Evolutionary conservation across 2,329 filamentous ascomycete species (phyloP).

Genomic region (Neonectria hederae): DNA sequence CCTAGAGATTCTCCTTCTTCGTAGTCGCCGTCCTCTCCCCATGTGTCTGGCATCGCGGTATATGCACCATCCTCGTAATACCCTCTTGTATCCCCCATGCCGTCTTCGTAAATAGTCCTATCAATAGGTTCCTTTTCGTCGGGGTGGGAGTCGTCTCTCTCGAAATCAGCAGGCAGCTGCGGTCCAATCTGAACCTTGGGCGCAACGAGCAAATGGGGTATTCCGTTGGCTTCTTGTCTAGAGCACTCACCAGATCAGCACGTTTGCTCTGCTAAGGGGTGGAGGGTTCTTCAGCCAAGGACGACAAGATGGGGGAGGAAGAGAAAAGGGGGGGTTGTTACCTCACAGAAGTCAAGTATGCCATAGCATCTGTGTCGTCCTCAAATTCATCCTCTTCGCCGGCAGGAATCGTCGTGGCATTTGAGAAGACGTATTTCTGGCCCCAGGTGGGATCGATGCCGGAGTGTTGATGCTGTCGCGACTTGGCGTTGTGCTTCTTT

Average conservation of each 20-base stretch:
- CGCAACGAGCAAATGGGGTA: constrained; percentile 77
- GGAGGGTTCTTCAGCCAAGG: constrained; percentile 42
- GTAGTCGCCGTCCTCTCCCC: constrained; percentile 42
- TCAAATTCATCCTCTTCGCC: constrained; percentile 73
- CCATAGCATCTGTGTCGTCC: constrained; percentile 72
- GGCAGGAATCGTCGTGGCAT: constrained; percentile 53
- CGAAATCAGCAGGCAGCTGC: constrained; percentile 54
- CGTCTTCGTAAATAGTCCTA: constrained; percentile 58
- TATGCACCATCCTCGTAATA: constrained; percentile 85
- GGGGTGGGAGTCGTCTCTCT: constrained; percentile 40
- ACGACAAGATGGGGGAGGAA: constrained; percentile 14
- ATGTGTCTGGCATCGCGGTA: constrained; percentile 64
- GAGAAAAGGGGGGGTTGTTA: constrained; percentile 52
- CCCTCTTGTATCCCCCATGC: constrained; percentile 65
- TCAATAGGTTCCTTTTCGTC: constrained; percentile 47
- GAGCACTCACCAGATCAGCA: constrained; percentile 63
- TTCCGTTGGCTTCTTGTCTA: constrained; percentile 78
- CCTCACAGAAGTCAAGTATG: constrained; percentile 77
- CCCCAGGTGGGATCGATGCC: constrained; percentile 73
- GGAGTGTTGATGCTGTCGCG: constrained; percentile 54
- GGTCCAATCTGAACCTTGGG: constrained; percentile 64
- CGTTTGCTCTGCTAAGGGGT: constrained; percentile 27
- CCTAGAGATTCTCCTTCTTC: constrained; percentile 42
- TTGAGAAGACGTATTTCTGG: constrained; percentile 76
- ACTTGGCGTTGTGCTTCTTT: constrained; percentile 45